phyloP scores from a whole-genome alignment of 805 yeast species.

The Candida insectalens region DNA sequence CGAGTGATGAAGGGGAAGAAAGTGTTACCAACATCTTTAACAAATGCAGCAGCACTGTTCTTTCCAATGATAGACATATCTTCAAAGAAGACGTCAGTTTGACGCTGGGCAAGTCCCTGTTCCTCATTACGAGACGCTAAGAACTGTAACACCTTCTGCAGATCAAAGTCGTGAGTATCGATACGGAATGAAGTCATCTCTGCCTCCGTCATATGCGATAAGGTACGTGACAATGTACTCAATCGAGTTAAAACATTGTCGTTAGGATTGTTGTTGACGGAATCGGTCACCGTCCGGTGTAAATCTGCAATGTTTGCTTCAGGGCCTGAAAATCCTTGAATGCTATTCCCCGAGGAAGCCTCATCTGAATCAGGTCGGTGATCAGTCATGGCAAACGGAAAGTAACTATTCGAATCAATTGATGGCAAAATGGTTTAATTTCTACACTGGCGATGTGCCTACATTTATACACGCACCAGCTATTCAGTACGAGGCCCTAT shows the following conservation, averaged over 20 bases:
- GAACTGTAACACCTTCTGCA: slow-evolving; percentile 25
- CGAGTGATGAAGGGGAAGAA: slow-evolving; percentile 19
- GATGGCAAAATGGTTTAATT: no score
- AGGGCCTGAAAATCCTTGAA: no score
- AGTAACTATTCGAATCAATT: no score
- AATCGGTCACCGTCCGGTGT: slow-evolving; percentile 7
- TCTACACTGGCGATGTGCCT: no score
- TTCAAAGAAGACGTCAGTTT: slow-evolving; percentile 34
- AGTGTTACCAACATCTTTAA: slow-evolving; percentile 34
- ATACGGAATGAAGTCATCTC: slow-evolving; percentile 12
- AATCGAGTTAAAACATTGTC: slow-evolving; percentile 13
- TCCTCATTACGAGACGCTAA: slow-evolving; percentile 29
- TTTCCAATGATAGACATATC: slow-evolving; percentile 35
- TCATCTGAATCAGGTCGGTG: not conserved
- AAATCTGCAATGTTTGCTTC: slow-evolving; percentile 3
- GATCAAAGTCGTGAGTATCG: slow-evolving; percentile 28
- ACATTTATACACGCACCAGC: no score
- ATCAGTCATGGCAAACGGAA: no score
- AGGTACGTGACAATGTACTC: slow-evolving; percentile 8
- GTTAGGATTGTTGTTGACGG: slow-evolving; percentile 5
- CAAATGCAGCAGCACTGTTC: slow-evolving; percentile 35
- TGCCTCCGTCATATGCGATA: slow-evolving; percentile 12
- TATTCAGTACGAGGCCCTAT: no score
- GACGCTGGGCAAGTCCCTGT: slow-evolving; percentile 32
- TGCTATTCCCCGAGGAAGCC: no score